Conservation (phyloP, 352 stramenopile genomes). For the Peronospora destructor region DNA sequence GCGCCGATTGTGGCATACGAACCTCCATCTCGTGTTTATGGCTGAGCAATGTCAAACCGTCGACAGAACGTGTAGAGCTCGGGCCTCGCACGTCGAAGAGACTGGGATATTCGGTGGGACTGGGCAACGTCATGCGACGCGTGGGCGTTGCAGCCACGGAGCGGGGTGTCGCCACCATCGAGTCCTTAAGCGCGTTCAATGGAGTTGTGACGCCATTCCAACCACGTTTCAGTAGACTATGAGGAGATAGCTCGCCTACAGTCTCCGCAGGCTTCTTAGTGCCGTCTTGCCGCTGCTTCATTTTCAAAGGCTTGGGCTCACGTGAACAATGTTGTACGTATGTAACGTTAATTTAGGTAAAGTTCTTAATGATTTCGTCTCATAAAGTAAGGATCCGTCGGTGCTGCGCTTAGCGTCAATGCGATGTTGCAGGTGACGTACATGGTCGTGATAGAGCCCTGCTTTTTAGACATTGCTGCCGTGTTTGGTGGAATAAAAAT, state of each 20-base stretch:
- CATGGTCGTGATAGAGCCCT: too few species aligned
- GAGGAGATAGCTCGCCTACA: slow-evolving; percentile 40
- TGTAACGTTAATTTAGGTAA: neutral
- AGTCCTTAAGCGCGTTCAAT: slow-evolving; percentile 56
- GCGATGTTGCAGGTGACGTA: too few species aligned
- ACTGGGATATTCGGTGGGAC: slow-evolving; percentile 59
- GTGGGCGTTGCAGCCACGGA: slow-evolving; percentile 30
- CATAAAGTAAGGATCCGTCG: too few species aligned
- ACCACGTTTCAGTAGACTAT: slow-evolving; percentile 54
- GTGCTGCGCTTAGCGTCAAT: too few species aligned
- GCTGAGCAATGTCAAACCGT: slow-evolving; percentile 12
- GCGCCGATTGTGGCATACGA: slow-evolving; percentile 30
- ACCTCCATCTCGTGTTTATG: slow-evolving; percentile 17
- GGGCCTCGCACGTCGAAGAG: slow-evolving; percentile 59
- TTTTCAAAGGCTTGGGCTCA: slow-evolving; percentile 18
- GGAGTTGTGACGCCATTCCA: slow-evolving; percentile 61
- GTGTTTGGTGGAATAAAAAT: too few species aligned
- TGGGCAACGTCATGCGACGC: slow-evolving; percentile 33
- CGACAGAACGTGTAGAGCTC: slow-evolving; percentile 35
- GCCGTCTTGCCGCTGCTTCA: slow-evolving; percentile 17
- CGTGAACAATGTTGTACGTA: slow-evolving; percentile 12
- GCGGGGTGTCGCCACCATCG: slow-evolving; percentile 43
- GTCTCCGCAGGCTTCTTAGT: slow-evolving; percentile 31
- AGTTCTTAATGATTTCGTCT: too few species aligned
- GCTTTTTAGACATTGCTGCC: too few species aligned